Conservation (phyloP, 257 asterid species). For the Cruciata laevipes region DNA sequence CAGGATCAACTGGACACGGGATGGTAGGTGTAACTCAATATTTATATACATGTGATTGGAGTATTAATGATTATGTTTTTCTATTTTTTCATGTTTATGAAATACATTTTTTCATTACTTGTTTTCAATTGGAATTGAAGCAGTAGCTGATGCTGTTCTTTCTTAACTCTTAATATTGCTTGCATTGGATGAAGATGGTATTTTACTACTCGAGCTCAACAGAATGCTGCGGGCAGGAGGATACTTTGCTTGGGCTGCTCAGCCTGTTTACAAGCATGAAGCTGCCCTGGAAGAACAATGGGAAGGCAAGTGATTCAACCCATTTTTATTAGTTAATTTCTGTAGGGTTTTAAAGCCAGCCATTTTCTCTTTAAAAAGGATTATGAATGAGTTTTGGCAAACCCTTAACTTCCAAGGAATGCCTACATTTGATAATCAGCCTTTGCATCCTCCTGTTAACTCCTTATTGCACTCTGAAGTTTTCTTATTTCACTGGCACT, state of each 20-base stretch:
- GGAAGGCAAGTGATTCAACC: slow-evolving; percentile 53
- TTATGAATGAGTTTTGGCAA: neutral
- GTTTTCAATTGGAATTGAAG: neutral
- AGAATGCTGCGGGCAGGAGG: slow-evolving; percentile 97
- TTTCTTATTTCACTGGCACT: neutral
- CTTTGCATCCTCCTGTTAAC: neutral
- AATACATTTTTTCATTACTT: neutral
- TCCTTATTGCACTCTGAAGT: neutral
- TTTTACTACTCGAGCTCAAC: slow-evolving; percentile 87
- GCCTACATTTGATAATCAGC: neutral
- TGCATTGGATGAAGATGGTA: slow-evolving; percentile 53
- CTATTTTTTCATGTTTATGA: neutral
- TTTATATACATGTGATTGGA: neutral
- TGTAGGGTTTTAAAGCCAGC: neutral
- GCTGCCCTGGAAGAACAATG: slow-evolving; percentile 74
- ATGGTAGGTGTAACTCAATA: slow-evolving; percentile 47
- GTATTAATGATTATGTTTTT: neutral
- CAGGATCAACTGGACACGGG: slow-evolving; percentile 95
- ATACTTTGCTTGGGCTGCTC: slow-evolving; percentile 96
- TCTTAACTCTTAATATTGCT: neutral
- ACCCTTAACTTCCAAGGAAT: too few species aligned
- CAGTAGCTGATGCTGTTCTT: neutral
- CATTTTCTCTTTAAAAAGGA: neutral
- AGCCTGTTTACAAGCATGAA: slow-evolving; percentile 94
- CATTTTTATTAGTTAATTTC: slow-evolving; percentile 7